These are phyloP conservation scores for Xerophyta viscosa DNA, from an alignment of 106 monocot species.

Conservation along the genomic window DNA sequence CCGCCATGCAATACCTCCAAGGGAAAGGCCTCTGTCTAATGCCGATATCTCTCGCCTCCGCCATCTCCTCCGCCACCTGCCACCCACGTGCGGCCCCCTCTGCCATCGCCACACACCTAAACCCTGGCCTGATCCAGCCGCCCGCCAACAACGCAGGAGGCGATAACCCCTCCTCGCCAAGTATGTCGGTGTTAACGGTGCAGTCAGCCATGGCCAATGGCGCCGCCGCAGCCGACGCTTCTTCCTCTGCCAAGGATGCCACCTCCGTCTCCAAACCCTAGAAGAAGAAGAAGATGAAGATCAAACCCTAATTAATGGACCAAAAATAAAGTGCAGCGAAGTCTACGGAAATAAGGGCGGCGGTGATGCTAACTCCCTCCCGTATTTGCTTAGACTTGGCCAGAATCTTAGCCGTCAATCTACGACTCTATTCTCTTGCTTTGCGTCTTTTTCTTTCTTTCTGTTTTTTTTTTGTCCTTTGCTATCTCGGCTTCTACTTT, in stretches of 20 bases:
- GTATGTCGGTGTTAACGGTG: slow-evolving; percentile 55
- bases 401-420: background rate
- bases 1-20: slow-evolving; percentile 88
- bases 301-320: background rate
- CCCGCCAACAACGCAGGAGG: background rate
- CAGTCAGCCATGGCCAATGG: slow-evolving; percentile 50
- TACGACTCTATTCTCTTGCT: background rate
- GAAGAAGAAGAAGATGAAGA: background rate
- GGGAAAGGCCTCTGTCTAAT: slow-evolving; percentile 90
- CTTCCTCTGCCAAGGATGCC: slow-evolving; percentile 31
- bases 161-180: slow-evolving; percentile 43
- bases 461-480: too few relatives aligned
- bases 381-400: background rate
- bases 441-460: background rate
- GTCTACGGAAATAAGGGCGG: slow-evolving; percentile 6
- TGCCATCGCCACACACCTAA: slow-evolving; percentile 5
- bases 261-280: slow-evolving; percentile 46
- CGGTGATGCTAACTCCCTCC: background rate
- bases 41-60: slow-evolving; percentile 90
- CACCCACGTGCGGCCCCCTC: slow-evolving; percentile 14
- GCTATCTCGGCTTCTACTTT: too few relatives aligned
- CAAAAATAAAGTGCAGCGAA: background rate
- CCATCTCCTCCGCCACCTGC: slow-evolving; percentile 67
- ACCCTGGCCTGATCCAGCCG: slow-evolving; percentile 3
- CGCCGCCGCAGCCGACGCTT: slow-evolving; percentile 5